A percentile compares a stretch with the other conserved stretches of the same genome.
Evolutionary conservation across 257 asterid genomes (phyloP).

Genomic region (Gynochthodes officinalis): DNA sequence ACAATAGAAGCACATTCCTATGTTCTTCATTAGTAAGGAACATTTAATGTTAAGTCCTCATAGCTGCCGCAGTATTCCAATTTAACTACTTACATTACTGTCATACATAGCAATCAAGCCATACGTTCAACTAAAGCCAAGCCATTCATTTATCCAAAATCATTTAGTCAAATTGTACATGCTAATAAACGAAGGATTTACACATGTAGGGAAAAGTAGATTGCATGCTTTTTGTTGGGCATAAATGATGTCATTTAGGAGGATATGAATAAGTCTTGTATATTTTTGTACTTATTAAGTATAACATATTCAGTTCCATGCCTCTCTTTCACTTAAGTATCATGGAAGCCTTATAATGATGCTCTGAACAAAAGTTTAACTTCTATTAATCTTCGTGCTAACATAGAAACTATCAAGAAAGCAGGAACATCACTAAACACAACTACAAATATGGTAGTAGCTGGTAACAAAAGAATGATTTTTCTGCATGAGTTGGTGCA

Average conservation of each 20-base stretch:
- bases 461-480: constrained; percentile 1
- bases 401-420: too few species aligned
- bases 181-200: background rate
- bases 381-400: too few species aligned
- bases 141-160: background rate
- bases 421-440: background rate
- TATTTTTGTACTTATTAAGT: background rate
- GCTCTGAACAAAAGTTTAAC: background rate
- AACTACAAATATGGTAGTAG: too few species aligned
- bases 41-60: too few species aligned
- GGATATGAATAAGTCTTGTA: background rate
- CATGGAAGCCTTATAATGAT: background rate
- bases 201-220: background rate
- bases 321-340: too few species aligned
- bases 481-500: constrained; percentile 3
- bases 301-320: background rate
- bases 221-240: background rate
- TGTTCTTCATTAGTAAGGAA: background rate
- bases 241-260: background rate
- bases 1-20: background rate
- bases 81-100: background rate
- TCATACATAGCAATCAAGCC: background rate
- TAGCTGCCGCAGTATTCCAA: background rate
- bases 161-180: background rate
- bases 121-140: too few species aligned